These are phyloP conservation scores for Hibiscus trionum DNA, from an alignment of 345 rosid species.

Conservation along the genomic window DNA sequence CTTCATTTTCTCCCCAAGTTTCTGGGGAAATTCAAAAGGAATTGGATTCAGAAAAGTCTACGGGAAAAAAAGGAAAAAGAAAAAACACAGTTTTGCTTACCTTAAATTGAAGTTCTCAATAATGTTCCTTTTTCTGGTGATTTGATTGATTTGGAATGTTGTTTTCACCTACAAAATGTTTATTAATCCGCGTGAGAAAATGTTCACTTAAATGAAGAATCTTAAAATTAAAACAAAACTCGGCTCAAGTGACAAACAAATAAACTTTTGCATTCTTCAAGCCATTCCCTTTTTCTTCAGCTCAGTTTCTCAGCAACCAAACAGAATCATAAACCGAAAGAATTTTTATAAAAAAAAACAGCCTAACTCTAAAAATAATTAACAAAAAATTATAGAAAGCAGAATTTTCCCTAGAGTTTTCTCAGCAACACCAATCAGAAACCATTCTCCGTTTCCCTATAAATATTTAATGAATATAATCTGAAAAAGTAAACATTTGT, in stretches of 20 bases:
- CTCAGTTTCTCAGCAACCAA: conserved; percentile 15
- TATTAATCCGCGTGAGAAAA: neutral
- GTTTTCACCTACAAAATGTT: neutral
- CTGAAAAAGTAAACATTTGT: neutral
- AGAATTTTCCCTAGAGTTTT: neutral
- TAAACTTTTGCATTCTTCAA: neutral
- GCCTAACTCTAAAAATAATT: neutral
- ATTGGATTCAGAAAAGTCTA: neutral
- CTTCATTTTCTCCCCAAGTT: conserved; percentile 38
- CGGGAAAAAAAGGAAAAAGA: neutral
- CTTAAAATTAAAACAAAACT: neutral
- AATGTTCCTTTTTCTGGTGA: neutral
- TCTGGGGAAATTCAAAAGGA: neutral
- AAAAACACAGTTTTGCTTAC: neutral
- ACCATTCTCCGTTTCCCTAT: neutral
- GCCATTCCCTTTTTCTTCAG: neutral
- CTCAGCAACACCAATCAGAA: conserved; percentile 4
- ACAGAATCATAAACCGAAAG: neutral
- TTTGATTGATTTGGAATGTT: neutral
- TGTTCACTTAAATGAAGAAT: neutral
- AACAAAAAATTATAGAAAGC: neutral
- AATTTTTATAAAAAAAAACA: neutral
- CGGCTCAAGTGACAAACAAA: neutral
- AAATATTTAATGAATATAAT: neutral
- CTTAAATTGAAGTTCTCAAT: neutral